Evolutionary conservation across 768 basidiomycete species (phyloP).

Genomic region (Lenzites betulinus): DNA sequence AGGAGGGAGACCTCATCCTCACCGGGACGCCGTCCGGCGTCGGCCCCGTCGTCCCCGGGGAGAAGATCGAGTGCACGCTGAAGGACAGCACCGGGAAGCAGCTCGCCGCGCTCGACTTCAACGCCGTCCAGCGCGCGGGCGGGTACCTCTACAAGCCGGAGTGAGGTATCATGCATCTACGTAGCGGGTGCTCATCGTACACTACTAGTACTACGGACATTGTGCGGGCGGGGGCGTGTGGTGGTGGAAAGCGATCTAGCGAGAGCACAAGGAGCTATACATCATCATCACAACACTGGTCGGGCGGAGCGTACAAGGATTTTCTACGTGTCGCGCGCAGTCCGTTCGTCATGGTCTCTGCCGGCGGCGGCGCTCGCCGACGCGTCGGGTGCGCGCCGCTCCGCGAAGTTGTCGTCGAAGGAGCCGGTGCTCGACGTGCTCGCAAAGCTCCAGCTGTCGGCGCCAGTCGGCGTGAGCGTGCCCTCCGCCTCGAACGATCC

Average conservation of each 20-base stretch:
- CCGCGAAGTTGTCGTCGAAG: constrained; percentile 24
- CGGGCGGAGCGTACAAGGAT: neutral
- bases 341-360: constrained; percentile 30
- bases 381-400: constrained; percentile 17
- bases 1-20: constrained; percentile 92
- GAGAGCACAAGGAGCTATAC: constrained; percentile 5
- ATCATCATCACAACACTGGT: constrained; percentile 4
- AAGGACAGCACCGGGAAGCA: constrained; percentile 54
- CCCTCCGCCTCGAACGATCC: constrained; percentile 33
- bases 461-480: constrained; percentile 26
- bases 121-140: constrained; percentile 63
- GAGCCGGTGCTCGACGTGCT: constrained; percentile 32
- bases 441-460: constrained; percentile 35
- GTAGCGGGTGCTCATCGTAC: constrained; percentile 4
- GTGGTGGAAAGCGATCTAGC: constrained; percentile 6
- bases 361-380: neutral
- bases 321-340: constrained; percentile 23
- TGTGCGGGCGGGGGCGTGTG: neutral
- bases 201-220: constrained; percentile 8
- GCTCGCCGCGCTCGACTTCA: constrained; percentile 65
- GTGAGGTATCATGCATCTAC: neutral
- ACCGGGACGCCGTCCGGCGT: constrained; percentile 95
- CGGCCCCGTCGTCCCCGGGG: constrained; percentile 73
- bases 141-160: constrained; percentile 58
- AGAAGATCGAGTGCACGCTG: constrained; percentile 76